Conservation (phyloP, 1,139 yeast genomes). For the Starmera stellimalicola region DNA sequence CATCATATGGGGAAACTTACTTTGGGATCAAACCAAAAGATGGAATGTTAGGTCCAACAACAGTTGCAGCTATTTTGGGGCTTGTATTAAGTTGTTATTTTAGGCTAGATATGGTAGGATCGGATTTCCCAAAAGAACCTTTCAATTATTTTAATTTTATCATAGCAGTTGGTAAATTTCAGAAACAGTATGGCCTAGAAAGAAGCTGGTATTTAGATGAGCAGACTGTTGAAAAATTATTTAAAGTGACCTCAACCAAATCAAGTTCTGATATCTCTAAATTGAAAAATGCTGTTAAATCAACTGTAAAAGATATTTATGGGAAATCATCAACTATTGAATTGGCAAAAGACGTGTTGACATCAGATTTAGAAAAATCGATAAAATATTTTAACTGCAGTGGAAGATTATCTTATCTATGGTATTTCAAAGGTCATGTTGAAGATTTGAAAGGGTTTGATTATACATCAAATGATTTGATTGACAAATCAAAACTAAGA, state of each 20-base stretch:
- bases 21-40: slow-evolving; percentile 34
- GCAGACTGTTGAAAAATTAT: slow-evolving; percentile 51
- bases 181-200: slow-evolving; percentile 54
- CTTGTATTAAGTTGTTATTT: slow-evolving; percentile 58
- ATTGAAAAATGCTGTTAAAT: slow-evolving; percentile 57
- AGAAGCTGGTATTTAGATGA: slow-evolving; percentile 53
- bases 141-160: slow-evolving; percentile 62
- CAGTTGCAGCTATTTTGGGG: slow-evolving; percentile 46
- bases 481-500: slow-evolving; percentile 2
- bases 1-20: slow-evolving; percentile 55
- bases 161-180: slow-evolving; percentile 56
- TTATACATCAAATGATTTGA: slow-evolving; percentile 13
- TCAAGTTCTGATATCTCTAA: slow-evolving; percentile 46
- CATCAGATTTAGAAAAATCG: slow-evolving; percentile 38
- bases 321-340: slow-evolving; percentile 28
- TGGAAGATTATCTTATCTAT: slow-evolving; percentile 35
- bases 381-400: slow-evolving; percentile 34
- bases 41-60: slow-evolving; percentile 51
- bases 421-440: slow-evolving; percentile 35
- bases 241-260: slow-evolving; percentile 47
- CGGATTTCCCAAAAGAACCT: slow-evolving; percentile 82
- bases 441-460: slow-evolving; percentile 17
- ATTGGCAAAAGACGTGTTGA: slow-evolving; percentile 37
- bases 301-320: slow-evolving; percentile 63
- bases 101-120: slow-evolving; percentile 61